Percentiles rank a stretch among this genome's conserved stretches.
These are phyloP conservation scores for Ceriops decandra DNA, from an alignment of 345 rosid genomes.

Conservation along the genomic window DNA sequence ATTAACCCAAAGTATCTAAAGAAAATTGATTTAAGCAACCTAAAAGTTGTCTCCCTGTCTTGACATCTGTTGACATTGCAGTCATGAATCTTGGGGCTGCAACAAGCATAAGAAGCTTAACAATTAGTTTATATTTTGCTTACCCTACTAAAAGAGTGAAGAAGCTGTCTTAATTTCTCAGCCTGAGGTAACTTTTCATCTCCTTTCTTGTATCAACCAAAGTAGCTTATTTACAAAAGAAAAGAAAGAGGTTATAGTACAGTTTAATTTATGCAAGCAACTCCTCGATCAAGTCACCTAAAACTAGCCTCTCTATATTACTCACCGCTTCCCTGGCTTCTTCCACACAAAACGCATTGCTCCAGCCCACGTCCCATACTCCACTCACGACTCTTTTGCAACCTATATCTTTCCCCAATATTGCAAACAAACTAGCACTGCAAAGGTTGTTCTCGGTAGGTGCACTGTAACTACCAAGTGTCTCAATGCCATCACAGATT, in stretches of 20 bases:
- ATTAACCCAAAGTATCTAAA: no score
- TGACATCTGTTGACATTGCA: no score
- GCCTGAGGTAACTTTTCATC: no score
- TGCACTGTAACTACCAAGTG: conserved; percentile 40
- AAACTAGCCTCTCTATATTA: conserved; percentile 53
- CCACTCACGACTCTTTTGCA: conserved; percentile 47
- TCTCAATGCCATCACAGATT: conserved; percentile 46
- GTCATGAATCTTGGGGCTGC: no score
- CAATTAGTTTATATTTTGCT: no score
- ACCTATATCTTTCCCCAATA: conserved; percentile 53
- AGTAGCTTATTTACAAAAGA: not conserved
- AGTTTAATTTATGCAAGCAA: conserved; percentile 22
- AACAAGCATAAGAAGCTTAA: no score
- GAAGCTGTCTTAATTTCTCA: no score
- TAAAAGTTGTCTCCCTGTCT: no score
- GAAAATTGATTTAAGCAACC: no score
- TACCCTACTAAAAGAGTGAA: no score
- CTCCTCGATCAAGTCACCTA: conserved; percentile 57
- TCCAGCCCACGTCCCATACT: conserved; percentile 84
- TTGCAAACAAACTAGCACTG: conserved; percentile 34
- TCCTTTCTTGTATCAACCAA: not conserved
- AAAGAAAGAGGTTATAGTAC: conserved; percentile 4
- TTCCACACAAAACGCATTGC: conserved; percentile 44
- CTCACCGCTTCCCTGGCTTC: conserved; percentile 53
- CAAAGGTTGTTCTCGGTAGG: conserved; percentile 22